phyloP scores from a whole-genome alignment of 768 basidiomycete species.

The Podaxis sp. region DNA sequence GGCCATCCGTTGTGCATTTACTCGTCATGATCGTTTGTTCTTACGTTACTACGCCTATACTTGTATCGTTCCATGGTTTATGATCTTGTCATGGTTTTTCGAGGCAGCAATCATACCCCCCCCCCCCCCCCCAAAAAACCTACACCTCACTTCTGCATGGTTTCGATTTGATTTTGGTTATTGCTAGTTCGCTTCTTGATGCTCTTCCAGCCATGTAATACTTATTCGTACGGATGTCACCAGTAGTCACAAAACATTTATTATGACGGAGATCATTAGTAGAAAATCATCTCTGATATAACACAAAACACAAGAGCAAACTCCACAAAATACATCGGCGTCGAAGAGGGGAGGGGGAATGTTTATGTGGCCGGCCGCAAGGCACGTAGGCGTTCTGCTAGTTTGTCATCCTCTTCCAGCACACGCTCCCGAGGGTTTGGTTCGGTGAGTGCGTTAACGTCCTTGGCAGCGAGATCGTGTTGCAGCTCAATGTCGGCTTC shows the following conservation, averaged over 20 bases:
- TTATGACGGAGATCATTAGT: not conserved
- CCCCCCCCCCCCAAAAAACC: not conserved
- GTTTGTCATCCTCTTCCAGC: constrained; percentile 72
- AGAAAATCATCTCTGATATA: not conserved
- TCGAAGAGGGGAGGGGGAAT: not conserved
- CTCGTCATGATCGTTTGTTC: not conserved
- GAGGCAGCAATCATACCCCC: not conserved
- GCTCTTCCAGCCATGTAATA: not conserved
- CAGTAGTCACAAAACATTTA: not conserved
- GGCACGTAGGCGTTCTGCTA: constrained; percentile 87
- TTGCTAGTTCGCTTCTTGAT: not conserved
- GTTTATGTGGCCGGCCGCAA: constrained; percentile 69
- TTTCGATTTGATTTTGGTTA: not conserved
- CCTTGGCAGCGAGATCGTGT: constrained; percentile 77
- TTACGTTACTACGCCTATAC: not conserved
- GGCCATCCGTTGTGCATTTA: not conserved
- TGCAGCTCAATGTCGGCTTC: constrained; percentile 95
- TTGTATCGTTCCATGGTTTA: not conserved
- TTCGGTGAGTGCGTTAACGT: constrained; percentile 56
- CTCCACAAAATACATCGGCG: not conserved
- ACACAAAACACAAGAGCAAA: not conserved
- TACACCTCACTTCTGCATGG: not conserved
- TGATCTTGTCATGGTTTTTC: not conserved
- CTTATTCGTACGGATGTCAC: not conserved
- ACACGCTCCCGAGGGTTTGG: constrained; percentile 42